Conservation (phyloP, 2,329 filamentous ascomycete genomes). For the Knufia fluminis region DNA sequence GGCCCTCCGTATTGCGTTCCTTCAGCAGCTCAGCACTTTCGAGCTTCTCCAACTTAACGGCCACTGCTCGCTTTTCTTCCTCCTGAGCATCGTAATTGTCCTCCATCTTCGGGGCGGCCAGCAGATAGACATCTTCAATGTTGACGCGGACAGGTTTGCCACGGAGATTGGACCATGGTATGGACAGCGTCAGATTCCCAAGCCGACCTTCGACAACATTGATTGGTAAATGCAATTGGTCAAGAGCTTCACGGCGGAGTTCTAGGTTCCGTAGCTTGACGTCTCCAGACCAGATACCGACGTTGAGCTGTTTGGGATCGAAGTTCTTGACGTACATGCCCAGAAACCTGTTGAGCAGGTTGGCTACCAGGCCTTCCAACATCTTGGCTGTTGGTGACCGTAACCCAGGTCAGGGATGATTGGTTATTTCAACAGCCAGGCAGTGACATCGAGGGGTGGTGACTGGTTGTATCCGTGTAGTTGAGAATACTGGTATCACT, state of each 20-base stretch:
- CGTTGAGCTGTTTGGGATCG: constrained; percentile 92
- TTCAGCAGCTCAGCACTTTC: constrained; percentile 93
- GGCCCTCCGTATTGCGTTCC: constrained; percentile 81
- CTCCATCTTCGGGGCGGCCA: constrained; percentile 93
- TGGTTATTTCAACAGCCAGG: background rate
- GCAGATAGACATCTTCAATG: constrained; percentile 91
- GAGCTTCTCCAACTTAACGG: constrained; percentile 98
- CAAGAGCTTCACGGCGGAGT: constrained; percentile 85
- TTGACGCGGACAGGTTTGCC: constrained; percentile 90
- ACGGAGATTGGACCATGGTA: constrained; percentile 94
- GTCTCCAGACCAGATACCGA: constrained; percentile 98
- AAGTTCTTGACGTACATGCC: constrained; percentile 99
- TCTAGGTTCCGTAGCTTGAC: constrained; percentile 91
- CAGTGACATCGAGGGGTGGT: background rate
- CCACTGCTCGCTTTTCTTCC: constrained; percentile 73
- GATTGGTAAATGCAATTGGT: constrained; percentile 90
- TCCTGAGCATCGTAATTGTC: constrained; percentile 87
- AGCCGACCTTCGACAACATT: constrained; percentile 95
- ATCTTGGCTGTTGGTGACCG: constrained; percentile 59
- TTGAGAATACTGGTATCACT: background rate
- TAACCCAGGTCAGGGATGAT: constrained; percentile 58
- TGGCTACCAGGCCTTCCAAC: constrained; percentile 94
- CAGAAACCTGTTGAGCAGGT: constrained; percentile 96
- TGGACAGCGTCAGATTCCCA: constrained; percentile 79
- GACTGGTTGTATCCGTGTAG: background rate